Conservation (phyloP, 305 asterid species). For the Plantago rigida region DNA sequence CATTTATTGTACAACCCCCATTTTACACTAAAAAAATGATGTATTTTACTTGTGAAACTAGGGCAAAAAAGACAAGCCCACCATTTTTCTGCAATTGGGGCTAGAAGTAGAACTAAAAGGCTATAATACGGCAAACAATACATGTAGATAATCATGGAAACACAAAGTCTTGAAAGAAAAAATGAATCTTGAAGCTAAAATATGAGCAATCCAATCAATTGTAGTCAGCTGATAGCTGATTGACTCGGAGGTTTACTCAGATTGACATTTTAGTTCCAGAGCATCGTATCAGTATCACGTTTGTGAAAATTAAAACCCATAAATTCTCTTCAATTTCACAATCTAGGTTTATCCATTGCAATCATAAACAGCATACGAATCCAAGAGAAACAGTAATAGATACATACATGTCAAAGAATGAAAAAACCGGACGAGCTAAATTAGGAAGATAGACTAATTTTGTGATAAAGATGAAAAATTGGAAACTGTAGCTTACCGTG, state of each 20-base stretch:
- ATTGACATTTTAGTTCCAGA: neutral
- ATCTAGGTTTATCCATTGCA: neutral
- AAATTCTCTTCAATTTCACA: too few species aligned
- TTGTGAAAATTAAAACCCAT: neutral
- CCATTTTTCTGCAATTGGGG: neutral
- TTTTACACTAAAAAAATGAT: too few species aligned
- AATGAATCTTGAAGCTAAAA: neutral
- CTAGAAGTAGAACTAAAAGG: neutral
- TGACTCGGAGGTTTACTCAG: neutral
- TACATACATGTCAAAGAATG: neutral
- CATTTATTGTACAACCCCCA: neutral
- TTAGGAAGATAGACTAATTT: too few species aligned
- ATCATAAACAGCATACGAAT: neutral
- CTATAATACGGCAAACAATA: neutral
- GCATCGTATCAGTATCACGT: too few species aligned
- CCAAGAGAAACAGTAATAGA: neutral
- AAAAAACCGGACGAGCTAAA: too few species aligned
- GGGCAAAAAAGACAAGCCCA: neutral
- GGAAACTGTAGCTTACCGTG: neutral
- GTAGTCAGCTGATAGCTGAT: neutral
- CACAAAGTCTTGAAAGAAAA: neutral
- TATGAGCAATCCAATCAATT: neutral
- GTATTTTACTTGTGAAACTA: too few species aligned
- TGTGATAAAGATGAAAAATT: neutral
- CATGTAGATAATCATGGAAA: neutral